Evolutionary conservation across 2,329 filamentous ascomycete genomes (phyloP).

Genomic region (Alternaria burnsii): DNA sequence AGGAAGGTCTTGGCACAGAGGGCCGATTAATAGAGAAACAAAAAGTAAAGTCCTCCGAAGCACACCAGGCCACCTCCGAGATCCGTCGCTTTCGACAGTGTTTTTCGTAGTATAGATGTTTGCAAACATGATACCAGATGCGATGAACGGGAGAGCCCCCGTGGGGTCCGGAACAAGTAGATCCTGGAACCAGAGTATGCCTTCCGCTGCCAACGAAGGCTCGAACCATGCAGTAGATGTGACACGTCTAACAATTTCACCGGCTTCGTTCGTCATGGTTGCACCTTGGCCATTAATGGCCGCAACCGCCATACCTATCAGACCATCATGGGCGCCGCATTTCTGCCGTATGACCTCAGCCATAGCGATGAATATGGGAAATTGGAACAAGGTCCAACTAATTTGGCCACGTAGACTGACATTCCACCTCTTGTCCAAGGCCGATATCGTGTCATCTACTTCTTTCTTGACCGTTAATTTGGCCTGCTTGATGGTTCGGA

Average conservation of each 20-base stretch:
- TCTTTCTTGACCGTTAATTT: conserved; percentile 18
- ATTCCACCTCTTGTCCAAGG: conserved; percentile 43
- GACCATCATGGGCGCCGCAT: conserved; percentile 39
- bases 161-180: conserved; percentile 63
- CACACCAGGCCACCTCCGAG: conserved; percentile 21
- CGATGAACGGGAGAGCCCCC: conserved; percentile 58
- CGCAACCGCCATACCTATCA: conserved; percentile 38
- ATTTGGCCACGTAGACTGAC: conserved; percentile 36
- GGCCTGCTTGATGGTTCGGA: conserved; percentile 30
- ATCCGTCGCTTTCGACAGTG: conserved; percentile 20
- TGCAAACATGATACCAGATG: conserved; percentile 59
- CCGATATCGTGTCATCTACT: conserved; percentile 30
- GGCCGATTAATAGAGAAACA: conserved; percentile 43
- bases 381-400: conserved; percentile 41
- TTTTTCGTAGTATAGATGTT: conserved; percentile 53
- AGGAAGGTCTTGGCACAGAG: conserved; percentile 48
- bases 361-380: conserved; percentile 51
- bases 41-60: conserved; percentile 39
- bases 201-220: conserved; percentile 62
- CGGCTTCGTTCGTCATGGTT: conserved; percentile 8
- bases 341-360: conserved; percentile 49
- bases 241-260: conserved; percentile 12
- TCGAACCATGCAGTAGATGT: conserved; percentile 51
- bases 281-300: conserved; percentile 15
- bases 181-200: conserved; percentile 69